Percentiles rank a stretch among this genome's conserved stretches.
Conservation (phyloP, 2,329 filamentous ascomycete species). For the Fusarium tjaetaba region DNA sequence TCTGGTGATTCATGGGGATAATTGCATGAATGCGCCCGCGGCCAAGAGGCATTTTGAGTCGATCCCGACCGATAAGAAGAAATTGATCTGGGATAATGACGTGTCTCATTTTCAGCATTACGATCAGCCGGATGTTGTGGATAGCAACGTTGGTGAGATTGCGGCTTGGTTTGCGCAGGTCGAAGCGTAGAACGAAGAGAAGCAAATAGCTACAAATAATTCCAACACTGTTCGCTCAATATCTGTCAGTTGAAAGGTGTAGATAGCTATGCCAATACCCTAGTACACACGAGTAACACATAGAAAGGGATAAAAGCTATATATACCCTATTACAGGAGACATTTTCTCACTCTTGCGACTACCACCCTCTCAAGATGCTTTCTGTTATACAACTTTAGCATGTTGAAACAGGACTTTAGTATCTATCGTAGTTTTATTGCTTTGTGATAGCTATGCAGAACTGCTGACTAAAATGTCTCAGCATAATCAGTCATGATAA, state of each 20-base stretch:
- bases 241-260: too few relatives aligned
- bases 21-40: neutral
- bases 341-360: too few relatives aligned
- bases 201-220: neutral
- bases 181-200: rapidly evolving
- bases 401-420: too few relatives aligned
- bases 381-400: too few relatives aligned
- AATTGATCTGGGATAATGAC: neutral
- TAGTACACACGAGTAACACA: neutral
- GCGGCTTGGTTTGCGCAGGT: neutral
- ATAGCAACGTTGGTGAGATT: neutral
- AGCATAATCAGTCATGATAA: neutral
- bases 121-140: neutral
- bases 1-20: neutral
- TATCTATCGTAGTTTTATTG: too few relatives aligned
- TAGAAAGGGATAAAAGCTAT: rapidly evolving
- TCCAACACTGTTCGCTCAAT: too few relatives aligned
- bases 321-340: neutral
- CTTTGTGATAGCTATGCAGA: too few relatives aligned
- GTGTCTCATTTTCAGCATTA: neutral
- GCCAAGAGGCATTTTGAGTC: neutral
- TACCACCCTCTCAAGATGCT: too few relatives aligned
- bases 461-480: rapidly evolving
- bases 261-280: too few relatives aligned
- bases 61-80: neutral